Conservation (phyloP, 2,329 filamentous ascomycete species). For the Colletotrichum graminicola region DNA sequence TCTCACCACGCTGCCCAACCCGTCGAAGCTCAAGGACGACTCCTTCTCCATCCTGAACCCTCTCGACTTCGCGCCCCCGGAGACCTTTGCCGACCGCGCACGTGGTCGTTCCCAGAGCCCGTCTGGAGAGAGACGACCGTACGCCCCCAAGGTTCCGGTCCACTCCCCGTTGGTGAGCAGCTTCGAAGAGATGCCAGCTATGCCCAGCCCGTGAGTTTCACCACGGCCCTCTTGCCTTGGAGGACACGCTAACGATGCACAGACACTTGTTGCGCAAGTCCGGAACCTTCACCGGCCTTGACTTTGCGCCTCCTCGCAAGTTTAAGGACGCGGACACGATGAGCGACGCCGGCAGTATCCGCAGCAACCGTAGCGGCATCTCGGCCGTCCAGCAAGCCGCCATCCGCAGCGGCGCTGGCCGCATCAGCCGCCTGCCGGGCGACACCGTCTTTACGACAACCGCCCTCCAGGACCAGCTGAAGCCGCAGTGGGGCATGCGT, state of each 20-base stretch:
- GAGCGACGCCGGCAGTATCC: constrained; percentile 76
- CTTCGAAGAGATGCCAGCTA: constrained; percentile 85
- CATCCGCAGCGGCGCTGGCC: constrained; percentile 85
- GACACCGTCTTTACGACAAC: constrained; percentile 84
- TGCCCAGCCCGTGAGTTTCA: constrained; percentile 87
- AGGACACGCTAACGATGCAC: constrained; percentile 36
- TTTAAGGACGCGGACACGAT: constrained; percentile 73
- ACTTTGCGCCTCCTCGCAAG: constrained; percentile 83
- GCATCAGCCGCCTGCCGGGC: constrained; percentile 85
- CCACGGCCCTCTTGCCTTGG: neutral
- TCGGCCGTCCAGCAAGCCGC: constrained; percentile 77
- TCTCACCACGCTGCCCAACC: constrained; percentile 84
- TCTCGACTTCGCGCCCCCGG: constrained; percentile 88
- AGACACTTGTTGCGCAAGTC: constrained; percentile 83
- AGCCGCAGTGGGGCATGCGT: constrained; percentile 71
- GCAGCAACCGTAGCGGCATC: constrained; percentile 80
- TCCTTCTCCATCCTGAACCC: constrained; percentile 76
- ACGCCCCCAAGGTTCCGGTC: constrained; percentile 76
- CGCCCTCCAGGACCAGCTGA: constrained; percentile 71
- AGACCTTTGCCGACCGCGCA: constrained; percentile 73
- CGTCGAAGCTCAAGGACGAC: constrained; percentile 86
- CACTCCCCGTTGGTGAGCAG: constrained; percentile 85
- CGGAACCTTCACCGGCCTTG: constrained; percentile 80
- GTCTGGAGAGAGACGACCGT: constrained; percentile 75
- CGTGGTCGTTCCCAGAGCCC: constrained; percentile 77